Conservation (phyloP, 2,329 filamentous ascomycete species). For the Coniochaeta sp. region DNA sequence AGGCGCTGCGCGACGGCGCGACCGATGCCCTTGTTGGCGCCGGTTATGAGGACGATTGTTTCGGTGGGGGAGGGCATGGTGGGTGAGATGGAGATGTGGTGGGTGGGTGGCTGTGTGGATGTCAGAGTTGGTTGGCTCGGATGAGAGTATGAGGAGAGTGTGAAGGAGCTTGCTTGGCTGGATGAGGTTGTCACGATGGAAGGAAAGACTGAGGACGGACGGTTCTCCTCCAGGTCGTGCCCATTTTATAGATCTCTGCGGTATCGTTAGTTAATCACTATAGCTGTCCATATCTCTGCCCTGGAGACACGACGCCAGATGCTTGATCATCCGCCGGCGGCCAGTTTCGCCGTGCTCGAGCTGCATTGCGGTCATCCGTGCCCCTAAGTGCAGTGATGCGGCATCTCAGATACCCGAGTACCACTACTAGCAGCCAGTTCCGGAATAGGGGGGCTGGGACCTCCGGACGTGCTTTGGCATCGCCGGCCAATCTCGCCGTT, state of each 20-base stretch:
- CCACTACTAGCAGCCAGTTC: background rate
- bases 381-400: background rate
- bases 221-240: too few species aligned
- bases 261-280: background rate
- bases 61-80: background rate
- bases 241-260: background rate
- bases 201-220: too few species aligned
- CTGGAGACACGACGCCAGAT: background rate
- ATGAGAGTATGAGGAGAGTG: background rate
- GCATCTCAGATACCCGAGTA: too few species aligned
- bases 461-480: background rate
- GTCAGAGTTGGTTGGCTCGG: background rate
- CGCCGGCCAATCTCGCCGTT: background rate
- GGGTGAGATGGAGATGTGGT: background rate
- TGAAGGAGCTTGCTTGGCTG: background rate
- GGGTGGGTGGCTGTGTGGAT: background rate
- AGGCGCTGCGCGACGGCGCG: background rate
- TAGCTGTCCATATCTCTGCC: background rate
- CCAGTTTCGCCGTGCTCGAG: background rate
- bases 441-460: background rate
- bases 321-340: background rate
- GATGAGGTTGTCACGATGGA: too few species aligned
- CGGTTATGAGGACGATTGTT: conserved; percentile 2
- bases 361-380: background rate
- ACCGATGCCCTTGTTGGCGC: conserved; percentile 4